Base-by-base conservation (phyloP, 345 rosid genomes). In the Barbarea vulgaris region DNA sequence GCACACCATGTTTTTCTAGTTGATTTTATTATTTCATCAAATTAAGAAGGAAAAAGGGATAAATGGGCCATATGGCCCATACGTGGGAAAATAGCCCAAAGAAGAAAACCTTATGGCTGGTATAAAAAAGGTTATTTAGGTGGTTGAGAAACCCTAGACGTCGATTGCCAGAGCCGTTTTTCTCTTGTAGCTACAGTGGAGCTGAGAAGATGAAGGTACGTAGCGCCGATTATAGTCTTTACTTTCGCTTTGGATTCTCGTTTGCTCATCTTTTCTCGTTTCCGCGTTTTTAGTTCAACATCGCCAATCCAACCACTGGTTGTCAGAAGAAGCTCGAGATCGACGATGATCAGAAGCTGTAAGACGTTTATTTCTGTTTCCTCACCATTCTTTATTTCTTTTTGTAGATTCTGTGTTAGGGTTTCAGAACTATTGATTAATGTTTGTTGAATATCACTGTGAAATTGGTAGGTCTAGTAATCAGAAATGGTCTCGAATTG, bases 291-390 rank as follows among this genome's bases (percentile, higher is more conserved):
- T 59, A 84, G 87, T 81, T 81, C n/a, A 81, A 84, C 69, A 77
- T 84, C 5, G 87, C 87, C 4, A 82, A 82, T 60, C 85, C 87
- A 18, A 80, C 84, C 9, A 84, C 85, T 57, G 85, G 87, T 30
- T 84, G 87, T 72, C 87, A 84, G 77, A 84, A 84, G 81, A 84
- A 84, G 82, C 84, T 84, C 31, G 84, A 84, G 64, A 82, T 84
- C 70, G 87, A 80, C 64, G 83, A 84, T 75, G 87, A 84, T 5
- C 82, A 74, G 79, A 84, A 84, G 67, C 85, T 84, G 87, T 77
- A 63, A 72, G 84, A 3, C 65, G 19, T 41, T 18, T 1, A 52
- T 9, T 4, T 4, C 19, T 30, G 7, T 8, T 64, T 55, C 65
- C 44, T 42, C n/a, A 21, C 12, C 27, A 10, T 8, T 53, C 36